Evolutionary conservation across 2,329 filamentous ascomycete genomes (phyloP).

Genomic region (Exserohilum rostratum): DNA sequence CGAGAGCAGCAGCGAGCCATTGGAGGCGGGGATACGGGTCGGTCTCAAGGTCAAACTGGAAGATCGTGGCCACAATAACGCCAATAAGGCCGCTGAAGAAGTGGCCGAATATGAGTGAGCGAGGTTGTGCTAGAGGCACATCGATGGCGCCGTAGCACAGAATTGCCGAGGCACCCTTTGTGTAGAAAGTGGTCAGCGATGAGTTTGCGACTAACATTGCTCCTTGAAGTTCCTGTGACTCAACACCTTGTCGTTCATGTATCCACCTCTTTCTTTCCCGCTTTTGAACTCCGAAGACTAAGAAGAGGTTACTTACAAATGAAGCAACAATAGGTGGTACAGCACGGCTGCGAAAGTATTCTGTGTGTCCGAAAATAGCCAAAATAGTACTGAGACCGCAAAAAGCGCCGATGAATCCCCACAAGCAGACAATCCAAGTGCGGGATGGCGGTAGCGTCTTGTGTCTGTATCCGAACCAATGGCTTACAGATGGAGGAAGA

Average conservation of each 20-base stretch:
- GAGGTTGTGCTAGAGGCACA: conserved; percentile 54
- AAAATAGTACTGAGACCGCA: conserved; percentile 50
- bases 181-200: neutral
- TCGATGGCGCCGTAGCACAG: conserved; percentile 55
- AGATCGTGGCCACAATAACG: conserved; percentile 53
- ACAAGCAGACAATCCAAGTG: conserved; percentile 46
- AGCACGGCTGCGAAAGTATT: conserved; percentile 47
- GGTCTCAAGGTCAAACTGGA: conserved; percentile 45
- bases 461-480: conserved; percentile 62
- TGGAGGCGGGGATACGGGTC: conserved; percentile 37
- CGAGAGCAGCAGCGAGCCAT: conserved; percentile 53
- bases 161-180: conserved; percentile 53
- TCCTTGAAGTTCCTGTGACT: neutral
- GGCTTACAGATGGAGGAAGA: conserved; percentile 70
- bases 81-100: conserved; percentile 53
- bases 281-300: neutral
- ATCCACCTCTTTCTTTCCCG: neutral
- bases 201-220: neutral
- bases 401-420: conserved; percentile 53
- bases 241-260: neutral
- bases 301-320: conserved; percentile 34
- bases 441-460: conserved; percentile 34
- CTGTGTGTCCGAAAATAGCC: conserved; percentile 49
- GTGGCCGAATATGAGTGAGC: conserved; percentile 53
- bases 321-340: conserved; percentile 52